A percentile compares a stretch with the other conserved stretches of the same genome.
These are phyloP conservation scores for Neospora caninum DNA, from an alignment of 169 alveolate species.

Conservation along the genomic window DNA sequence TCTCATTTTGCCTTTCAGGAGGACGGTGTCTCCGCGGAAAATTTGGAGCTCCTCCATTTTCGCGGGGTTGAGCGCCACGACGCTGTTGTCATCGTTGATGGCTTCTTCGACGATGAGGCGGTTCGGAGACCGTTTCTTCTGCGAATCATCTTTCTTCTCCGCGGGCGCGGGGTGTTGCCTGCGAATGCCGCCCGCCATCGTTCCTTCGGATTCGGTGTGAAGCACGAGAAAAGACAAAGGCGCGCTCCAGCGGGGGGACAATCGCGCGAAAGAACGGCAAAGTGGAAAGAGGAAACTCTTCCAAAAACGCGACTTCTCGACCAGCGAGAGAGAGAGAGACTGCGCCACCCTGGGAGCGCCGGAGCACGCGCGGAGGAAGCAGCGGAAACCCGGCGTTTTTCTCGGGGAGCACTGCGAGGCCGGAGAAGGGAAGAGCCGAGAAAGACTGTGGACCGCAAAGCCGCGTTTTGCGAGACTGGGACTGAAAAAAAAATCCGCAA, in stretches of 20 bases:
- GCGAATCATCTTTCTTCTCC: constrained; percentile 30
- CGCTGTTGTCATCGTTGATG: constrained; percentile 99
- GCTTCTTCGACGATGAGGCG: constrained; percentile 93
- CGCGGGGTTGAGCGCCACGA: constrained; percentile 94
- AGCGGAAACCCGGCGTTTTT: not conserved
- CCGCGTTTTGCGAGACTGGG: too few species aligned
- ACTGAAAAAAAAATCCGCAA: too few species aligned
- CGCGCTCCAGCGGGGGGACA: not conserved
- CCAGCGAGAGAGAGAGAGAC: too few species aligned
- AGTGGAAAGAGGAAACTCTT: not conserved
- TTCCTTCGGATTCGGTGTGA: not conserved
- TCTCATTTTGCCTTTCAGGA: constrained; percentile 98
- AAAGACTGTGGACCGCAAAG: too few species aligned
- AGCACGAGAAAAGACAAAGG: not conserved
- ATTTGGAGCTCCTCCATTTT: constrained; percentile 95
- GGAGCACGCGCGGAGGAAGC: not conserved
- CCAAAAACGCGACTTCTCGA: too few species aligned
- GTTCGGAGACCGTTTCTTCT: constrained; percentile 74
- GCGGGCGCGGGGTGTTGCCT: not conserved
- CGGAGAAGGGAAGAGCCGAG: not conserved
- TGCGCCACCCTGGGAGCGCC: not conserved
- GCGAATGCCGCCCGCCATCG: constrained; percentile 47
- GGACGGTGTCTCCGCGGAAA: constrained; percentile 98
- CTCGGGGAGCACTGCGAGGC: too few species aligned
- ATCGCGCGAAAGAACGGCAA: not conserved